Evolutionary conservation across 148 eudicot genomes (phyloP), one percentile per base, ranked within the genome.

Genomic region (Drosera capensis): DNA sequence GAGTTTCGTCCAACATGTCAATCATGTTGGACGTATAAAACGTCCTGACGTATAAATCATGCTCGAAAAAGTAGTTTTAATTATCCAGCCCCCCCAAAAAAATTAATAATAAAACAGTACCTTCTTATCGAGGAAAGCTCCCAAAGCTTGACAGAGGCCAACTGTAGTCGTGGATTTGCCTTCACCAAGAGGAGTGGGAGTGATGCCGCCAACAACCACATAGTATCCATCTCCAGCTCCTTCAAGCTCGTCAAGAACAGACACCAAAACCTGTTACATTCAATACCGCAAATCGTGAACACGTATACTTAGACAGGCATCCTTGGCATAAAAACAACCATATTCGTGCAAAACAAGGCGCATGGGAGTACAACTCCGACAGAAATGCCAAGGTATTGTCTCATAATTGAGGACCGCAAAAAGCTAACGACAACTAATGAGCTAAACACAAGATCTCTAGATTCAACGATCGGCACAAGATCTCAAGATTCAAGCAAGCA

Each of bases 101-200:
- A 47, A 15, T 0, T 16, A 45, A 42, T 23, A 23, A 43, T 31
- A 67, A n/a, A 28, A 17, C 3, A 20, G 15, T 48, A 90, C 99
- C 85, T 90, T 90, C 68, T 90, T 90, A 56, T 84, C 80, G 55
- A 90, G 88, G 57, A 67, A 90, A 66, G 99, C 95, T 56, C 95
- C 99, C 72, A 90, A 62, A 3, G 95, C 95, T 66, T 90, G 85
- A 65, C 99, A 90, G 36, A 90, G 82, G 50, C 97, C 99, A 61
- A 90, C 99, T 25, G 95, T 84, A 25, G 99, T 90, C 20, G 97
- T 90, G 40, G 99, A 90, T 59, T 90, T 90, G 52, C 99, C 99
- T 72, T 90, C 99, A 34, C 99, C 99, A 28, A 90, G 87, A 49
- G 99, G 99, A 20, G 99, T 90, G 30, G 99, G 99, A 52, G 95